phyloP scores from a whole-genome alignment of 1,139 yeast species.

The Maudiozyma humilis region DNA sequence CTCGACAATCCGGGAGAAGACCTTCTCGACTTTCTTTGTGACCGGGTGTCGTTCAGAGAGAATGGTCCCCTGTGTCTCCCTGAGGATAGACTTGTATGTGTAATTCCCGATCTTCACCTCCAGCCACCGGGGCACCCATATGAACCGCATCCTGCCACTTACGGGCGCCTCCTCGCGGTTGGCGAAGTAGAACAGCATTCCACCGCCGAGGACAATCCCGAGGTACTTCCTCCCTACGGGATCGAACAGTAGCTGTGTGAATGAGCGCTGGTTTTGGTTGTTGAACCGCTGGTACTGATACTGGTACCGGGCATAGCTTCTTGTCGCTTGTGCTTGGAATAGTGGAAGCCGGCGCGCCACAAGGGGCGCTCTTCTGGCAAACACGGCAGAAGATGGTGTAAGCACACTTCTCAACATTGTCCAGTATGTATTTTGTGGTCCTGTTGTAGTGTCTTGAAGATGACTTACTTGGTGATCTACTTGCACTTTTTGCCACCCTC shows the following conservation, averaged over 20 bases:
- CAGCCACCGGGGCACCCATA: slow-evolving; percentile 62
- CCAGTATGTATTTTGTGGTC: background rate
- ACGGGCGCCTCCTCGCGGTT: slow-evolving; percentile 79
- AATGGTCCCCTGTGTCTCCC: slow-evolving; percentile 39
- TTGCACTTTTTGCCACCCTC: background rate
- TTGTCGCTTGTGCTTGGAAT: background rate
- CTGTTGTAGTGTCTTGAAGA: too few species aligned
- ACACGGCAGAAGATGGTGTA: background rate
- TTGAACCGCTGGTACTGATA: slow-evolving; percentile 24
- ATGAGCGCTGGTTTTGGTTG: slow-evolving; percentile 14
- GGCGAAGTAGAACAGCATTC: slow-evolving; percentile 48
- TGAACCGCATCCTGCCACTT: slow-evolving; percentile 62
- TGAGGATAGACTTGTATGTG: slow-evolving; percentile 54
- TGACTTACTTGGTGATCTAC: too few species aligned
- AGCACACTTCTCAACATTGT: background rate
- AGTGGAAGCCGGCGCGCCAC: background rate
- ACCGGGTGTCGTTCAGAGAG: slow-evolving; percentile 49
- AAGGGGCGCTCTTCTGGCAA: background rate
- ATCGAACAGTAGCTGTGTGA: slow-evolving; percentile 18
- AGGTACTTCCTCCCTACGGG: slow-evolving; percentile 25
- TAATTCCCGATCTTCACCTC: slow-evolving; percentile 63
- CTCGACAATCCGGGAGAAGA: slow-evolving; percentile 59
- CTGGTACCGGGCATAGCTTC: slow-evolving; percentile 4
- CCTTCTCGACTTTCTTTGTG: slow-evolving; percentile 44
- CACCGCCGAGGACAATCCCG: slow-evolving; percentile 28